These are phyloP conservation scores for Tilletia caries DNA, from an alignment of 1,284 basidiomycete species.

Conservation along the genomic window DNA sequence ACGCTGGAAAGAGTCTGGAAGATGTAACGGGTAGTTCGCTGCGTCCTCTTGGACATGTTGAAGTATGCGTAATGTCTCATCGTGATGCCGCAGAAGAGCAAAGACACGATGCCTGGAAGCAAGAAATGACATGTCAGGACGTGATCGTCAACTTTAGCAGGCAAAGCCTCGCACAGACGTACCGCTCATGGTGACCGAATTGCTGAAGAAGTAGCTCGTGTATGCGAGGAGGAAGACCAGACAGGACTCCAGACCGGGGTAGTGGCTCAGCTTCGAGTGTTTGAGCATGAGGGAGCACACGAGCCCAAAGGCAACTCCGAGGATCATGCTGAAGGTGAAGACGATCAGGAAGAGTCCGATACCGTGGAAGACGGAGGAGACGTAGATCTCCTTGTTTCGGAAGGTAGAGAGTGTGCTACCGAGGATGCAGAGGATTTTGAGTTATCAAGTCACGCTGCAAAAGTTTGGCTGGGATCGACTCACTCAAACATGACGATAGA, in stretches of 20 bases:
- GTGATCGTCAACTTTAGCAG: background rate
- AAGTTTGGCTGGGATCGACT: slow-evolving; percentile 58
- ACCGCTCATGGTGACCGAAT: slow-evolving; percentile 85
- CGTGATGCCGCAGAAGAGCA: slow-evolving; percentile 97
- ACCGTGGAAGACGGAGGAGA: slow-evolving; percentile 87
- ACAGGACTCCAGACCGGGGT: slow-evolving; percentile 81
- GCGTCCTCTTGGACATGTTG: slow-evolving; percentile 93
- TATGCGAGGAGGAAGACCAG: slow-evolving; percentile 91
- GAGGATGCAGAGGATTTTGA: too few relatives aligned
- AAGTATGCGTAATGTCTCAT: slow-evolving; percentile 99
- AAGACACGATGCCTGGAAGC: slow-evolving; percentile 76
- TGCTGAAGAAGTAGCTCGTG: slow-evolving; percentile 98
- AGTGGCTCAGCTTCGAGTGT: slow-evolving; percentile 81
- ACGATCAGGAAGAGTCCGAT: slow-evolving; percentile 93
- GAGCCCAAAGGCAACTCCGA: slow-evolving; percentile 87
- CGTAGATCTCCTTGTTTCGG: slow-evolving; percentile 80
- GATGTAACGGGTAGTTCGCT: slow-evolving; percentile 87
- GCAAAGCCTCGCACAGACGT: slow-evolving; percentile 36
- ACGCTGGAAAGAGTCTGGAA: slow-evolving; percentile 50
- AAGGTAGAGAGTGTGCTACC: slow-evolving; percentile 85
- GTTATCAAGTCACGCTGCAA: too few relatives aligned
- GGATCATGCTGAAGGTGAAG: slow-evolving; percentile 87
- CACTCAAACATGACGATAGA: slow-evolving; percentile 99
- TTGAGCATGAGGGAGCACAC: slow-evolving; percentile 87
- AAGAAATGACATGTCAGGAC: background rate